Evolutionary conservation across 148 eudicot genomes (phyloP).

Genomic region (Camellia granthamiana): DNA sequence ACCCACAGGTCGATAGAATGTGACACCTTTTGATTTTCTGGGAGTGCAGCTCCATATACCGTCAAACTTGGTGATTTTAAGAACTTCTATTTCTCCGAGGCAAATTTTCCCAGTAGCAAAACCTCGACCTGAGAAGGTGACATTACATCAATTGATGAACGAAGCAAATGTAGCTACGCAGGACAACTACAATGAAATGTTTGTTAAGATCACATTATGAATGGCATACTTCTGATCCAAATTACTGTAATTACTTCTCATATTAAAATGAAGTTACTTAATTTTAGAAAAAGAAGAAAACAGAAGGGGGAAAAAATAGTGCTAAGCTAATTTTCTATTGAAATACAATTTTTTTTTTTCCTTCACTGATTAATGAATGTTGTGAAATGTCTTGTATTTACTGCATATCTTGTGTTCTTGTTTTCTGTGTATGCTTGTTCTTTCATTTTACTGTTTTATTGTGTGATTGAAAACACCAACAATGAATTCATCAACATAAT

Average conservation of each 20-base stretch:
- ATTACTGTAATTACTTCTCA: not conserved
- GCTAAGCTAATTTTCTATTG: not conserved
- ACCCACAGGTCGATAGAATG: conserved; percentile 62
- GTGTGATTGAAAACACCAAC: too few species aligned
- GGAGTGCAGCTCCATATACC: conserved; percentile 53
- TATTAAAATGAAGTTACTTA: not conserved
- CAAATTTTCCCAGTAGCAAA: conserved; percentile 69
- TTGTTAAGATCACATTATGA: not conserved
- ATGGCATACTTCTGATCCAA: not conserved
- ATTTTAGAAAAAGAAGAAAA: too few species aligned
- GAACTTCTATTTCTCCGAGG: conserved; percentile 79
- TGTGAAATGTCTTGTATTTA: too few species aligned
- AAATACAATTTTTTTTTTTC: not conserved
- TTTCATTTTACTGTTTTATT: too few species aligned
- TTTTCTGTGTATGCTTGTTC: too few species aligned
- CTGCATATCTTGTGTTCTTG: too few species aligned
- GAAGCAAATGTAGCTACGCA: not conserved
- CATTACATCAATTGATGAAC: not conserved
- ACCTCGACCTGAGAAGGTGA: conserved; percentile 53
- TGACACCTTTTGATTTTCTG: conserved; percentile 53
- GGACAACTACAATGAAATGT: not conserved
- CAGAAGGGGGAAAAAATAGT: not conserved
- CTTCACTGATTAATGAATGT: not conserved
- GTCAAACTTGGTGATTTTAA: conserved; percentile 52
- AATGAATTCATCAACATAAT: not conserved